Evolutionary conservation across 148 eudicot species (phyloP).

Genomic region (Vaccinium myrtillus): DNA sequence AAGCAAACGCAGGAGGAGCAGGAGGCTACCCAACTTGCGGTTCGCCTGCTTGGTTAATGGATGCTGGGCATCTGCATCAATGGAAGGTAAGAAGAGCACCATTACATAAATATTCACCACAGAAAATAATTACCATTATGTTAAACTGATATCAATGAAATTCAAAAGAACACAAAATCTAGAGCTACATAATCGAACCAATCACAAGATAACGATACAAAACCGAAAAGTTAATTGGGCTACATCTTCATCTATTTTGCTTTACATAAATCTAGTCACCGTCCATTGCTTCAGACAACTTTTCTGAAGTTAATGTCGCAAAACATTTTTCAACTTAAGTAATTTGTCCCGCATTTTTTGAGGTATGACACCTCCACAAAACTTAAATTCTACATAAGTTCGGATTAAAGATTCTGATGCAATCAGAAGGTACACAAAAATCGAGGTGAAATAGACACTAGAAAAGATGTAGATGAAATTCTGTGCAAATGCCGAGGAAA

Average conservation of each 20-base stretch:
- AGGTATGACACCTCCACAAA: background rate
- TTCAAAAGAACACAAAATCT: background rate
- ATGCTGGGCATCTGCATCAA: conserved; percentile 51
- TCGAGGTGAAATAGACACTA: background rate
- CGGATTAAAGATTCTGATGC: background rate
- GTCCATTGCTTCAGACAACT: background rate
- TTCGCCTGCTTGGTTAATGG: conserved; percentile 56
- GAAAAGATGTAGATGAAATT: background rate
- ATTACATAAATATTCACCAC: background rate
- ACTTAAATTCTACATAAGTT: background rate
- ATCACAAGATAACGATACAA: background rate
- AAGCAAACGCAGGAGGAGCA: conserved; percentile 83
- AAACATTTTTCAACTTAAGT: background rate
- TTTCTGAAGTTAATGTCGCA: background rate
- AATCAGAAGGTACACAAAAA: background rate
- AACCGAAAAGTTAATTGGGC: background rate
- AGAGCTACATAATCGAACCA: background rate
- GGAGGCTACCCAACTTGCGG: conserved; percentile 55
- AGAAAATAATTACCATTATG: too few relatives aligned
- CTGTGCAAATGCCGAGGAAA: background rate
- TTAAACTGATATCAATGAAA: too few relatives aligned
- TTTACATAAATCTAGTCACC: background rate
- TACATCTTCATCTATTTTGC: background rate
- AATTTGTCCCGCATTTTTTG: background rate
- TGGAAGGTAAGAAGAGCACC: background rate